Evolutionary conservation across 345 rosid species (phyloP), one percentile per base, ranked within the genome.

Genomic region (Conringia planisiliqua): DNA sequence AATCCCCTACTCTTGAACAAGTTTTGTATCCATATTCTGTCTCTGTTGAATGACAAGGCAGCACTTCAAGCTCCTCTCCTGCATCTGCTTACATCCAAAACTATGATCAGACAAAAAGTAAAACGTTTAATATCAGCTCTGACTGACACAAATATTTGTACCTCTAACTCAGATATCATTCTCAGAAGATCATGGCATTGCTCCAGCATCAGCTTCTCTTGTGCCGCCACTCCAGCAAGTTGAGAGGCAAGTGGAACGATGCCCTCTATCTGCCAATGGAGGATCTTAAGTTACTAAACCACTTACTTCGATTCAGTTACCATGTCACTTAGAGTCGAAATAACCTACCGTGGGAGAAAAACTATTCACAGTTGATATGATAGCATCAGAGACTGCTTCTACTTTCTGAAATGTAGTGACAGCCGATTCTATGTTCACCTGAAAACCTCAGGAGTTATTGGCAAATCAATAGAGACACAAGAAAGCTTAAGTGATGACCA

Each of bases 121-220:
- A 58, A 57, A 48, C 58, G 14, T 13, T 50, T 47, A 47, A 57
- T 35, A 69, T 20, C 26, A 62, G 54, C 7, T 65, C 17, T 59
- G 27, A 65, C 27, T 38, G 59, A 58, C 27, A 57, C 22, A 66
- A 24, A 2, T 8, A 43, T 26, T 44, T 44, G 65, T 74, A 88
- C 94, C 96, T 88, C 88, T 46, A 88, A 57, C 69, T 20, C 69
- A 60, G 87, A 86, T 55, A 86, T 71, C 67, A 66, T 78, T 79
- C 79, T 81, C 43, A 81, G 57, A 76, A 80, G 86, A 71, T 90
- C 95, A 35, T 78, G 73, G 80, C 88, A 83, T 72, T 89, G 86
- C 78, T 85, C 87, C 48, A 90, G 16, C 17, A 86, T 68, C 73
- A 88, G 51, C 70, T 85, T 93, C 80, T 90, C 98, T 46, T 87